These are phyloP conservation scores for Rhododendron henanense DNA, from an alignment of 148 eudicot genomes.

Conservation along the genomic window DNA sequence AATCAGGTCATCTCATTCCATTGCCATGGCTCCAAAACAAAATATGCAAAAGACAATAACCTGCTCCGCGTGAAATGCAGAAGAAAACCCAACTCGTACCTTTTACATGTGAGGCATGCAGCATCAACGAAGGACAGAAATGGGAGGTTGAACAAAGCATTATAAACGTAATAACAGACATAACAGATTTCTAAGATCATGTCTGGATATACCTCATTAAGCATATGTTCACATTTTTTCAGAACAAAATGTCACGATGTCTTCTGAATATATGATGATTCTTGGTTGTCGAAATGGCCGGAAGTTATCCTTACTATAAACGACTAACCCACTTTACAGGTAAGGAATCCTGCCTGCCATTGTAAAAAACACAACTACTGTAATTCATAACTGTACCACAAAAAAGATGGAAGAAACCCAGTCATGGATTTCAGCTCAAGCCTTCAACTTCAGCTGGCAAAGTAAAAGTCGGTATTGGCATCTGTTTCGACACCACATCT, in stretches of 20 bases:
- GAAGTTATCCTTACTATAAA: neutral
- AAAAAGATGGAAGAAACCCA: neutral
- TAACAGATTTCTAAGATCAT: neutral
- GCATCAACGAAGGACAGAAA: neutral
- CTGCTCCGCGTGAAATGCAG: neutral
- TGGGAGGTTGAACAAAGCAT: neutral
- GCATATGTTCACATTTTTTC: neutral
- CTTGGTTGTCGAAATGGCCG: neutral
- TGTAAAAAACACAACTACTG: neutral
- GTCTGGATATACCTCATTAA: neutral
- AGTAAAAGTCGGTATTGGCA: slow-evolving; percentile 32
- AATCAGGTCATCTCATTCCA: neutral
- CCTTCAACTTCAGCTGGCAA: slow-evolving; percentile 48
- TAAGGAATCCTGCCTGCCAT: neutral
- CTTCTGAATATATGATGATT: neutral
- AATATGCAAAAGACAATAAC: neutral
- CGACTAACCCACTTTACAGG: neutral
- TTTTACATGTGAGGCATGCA: neutral
- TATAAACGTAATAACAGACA: neutral
- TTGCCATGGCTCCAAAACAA: no score
- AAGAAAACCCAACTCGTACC: neutral
- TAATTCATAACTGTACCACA: slow-evolving; percentile 1
- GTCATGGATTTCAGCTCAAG: slow-evolving; percentile 31
- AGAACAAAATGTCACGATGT: neutral
- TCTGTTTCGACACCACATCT: slow-evolving; percentile 29